phyloP scores from a whole-genome alignment of 2,329 filamentous ascomycete genomes.

The Fusarium devonianum region DNA sequence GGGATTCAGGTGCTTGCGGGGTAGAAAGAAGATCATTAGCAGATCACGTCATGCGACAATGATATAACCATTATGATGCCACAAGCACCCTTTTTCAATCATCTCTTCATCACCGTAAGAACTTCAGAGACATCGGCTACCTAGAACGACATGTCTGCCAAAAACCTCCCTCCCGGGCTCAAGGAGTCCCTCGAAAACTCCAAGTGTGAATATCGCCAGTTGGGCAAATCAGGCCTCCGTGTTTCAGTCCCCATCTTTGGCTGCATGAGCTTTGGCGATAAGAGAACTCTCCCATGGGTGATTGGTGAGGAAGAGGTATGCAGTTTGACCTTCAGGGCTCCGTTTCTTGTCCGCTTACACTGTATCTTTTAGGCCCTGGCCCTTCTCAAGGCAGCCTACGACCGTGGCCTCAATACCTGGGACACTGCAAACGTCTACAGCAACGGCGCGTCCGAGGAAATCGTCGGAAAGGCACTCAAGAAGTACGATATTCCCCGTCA shows the following conservation, averaged over 20 bases:
- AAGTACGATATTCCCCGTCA: constrained; percentile 26
- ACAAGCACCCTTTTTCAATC: not conserved
- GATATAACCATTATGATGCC: not conserved
- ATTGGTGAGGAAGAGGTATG: constrained; percentile 26
- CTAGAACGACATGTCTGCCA: constrained; percentile 1
- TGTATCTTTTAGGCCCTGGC: not conserved
- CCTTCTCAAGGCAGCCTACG: constrained; percentile 30
- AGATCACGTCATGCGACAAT: not conserved
- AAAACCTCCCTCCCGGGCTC: constrained; percentile 14
- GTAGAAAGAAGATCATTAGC: not conserved
- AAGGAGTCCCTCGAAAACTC: constrained; percentile 23
- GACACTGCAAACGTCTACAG: constrained; percentile 30
- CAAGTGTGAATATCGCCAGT: constrained; percentile 29
- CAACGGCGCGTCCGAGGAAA: constrained; percentile 22
- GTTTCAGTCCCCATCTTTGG: constrained; percentile 23
- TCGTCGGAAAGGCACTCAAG: constrained; percentile 25
- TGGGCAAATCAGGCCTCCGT: constrained; percentile 14
- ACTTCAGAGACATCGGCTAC: not conserved
- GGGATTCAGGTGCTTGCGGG: not conserved
- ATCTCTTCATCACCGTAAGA: not conserved
- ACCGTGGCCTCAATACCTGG: constrained; percentile 29
- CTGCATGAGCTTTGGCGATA: constrained; percentile 30
- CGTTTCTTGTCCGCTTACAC: not conserved
- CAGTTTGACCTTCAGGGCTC: accelerated
- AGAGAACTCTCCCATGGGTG: constrained; percentile 19